A percentile compares a stretch with the other conserved stretches of the same genome.
phyloP scores from a whole-genome alignment of 345 rosid genomes.

The Dimocarpus longan region DNA sequence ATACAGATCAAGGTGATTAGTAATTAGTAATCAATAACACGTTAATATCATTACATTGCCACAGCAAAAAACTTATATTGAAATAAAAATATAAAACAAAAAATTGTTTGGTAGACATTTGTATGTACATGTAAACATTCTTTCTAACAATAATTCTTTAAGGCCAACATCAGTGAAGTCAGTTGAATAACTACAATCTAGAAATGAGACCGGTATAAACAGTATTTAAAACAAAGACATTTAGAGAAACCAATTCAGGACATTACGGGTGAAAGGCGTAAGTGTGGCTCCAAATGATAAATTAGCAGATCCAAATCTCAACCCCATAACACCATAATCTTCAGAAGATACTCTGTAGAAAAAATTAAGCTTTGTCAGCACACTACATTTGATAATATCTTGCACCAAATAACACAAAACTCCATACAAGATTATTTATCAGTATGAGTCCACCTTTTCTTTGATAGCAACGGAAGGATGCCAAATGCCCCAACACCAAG shows the following conservation, averaged over 20 bases:
- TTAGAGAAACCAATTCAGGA: constrained; percentile 2
- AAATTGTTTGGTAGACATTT: neutral
- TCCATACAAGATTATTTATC: constrained; percentile 1
- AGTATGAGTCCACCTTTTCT: constrained; percentile 43
- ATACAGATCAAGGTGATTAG: neutral
- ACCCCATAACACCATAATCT: constrained; percentile 71
- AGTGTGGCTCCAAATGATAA: constrained; percentile 73
- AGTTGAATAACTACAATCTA: neutral
- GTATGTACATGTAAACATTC: neutral
- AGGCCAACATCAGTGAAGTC: neutral
- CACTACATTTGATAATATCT: constrained; percentile 12
- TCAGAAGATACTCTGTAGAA: constrained; percentile 51
- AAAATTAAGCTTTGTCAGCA: constrained; percentile 22
- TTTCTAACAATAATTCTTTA: neutral
- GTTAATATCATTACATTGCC: neutral
- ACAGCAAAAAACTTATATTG: neutral
- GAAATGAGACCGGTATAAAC: neutral
- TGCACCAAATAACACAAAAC: neutral
- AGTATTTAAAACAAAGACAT: neutral
- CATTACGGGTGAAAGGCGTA: constrained; percentile 60
- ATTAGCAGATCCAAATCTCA: constrained; percentile 77
- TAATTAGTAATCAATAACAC: neutral
- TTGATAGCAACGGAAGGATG: constrained; percentile 58
- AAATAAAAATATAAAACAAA: neutral
- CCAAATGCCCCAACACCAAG: constrained; percentile 86